phyloP scores from a whole-genome alignment of 306 rosid species.

The Pterocarpus macrocarpus region DNA sequence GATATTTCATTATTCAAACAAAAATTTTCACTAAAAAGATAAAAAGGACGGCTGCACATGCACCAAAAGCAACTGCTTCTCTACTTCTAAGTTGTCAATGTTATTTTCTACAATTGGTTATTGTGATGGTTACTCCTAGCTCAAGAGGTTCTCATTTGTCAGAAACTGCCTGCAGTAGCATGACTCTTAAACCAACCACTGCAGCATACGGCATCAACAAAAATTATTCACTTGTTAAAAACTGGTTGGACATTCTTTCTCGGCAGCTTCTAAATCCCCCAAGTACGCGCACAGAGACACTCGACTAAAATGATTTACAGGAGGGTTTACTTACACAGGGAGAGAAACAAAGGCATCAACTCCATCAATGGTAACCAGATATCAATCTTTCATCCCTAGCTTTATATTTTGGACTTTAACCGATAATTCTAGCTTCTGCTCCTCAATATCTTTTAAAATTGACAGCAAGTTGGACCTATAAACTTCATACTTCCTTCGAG shows the following conservation, averaged over 20 bases:
- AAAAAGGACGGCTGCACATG: neutral
- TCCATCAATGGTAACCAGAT: conserved; percentile 32
- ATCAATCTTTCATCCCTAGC: conserved; percentile 55
- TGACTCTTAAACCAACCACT: neutral
- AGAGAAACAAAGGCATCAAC: conserved; percentile 8
- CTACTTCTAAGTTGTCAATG: neutral
- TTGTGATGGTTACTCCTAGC: neutral
- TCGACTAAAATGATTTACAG: conserved; percentile 17
- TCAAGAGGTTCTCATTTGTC: neutral
- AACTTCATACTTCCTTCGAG: conserved; percentile 58
- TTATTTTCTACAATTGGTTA: neutral
- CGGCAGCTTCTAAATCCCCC: neutral
- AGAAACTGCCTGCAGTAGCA: neutral
- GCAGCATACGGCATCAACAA: neutral
- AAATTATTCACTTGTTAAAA: neutral
- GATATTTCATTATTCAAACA: neutral
- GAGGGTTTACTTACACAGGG: conserved; percentile 30
- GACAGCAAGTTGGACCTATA: conserved; percentile 61
- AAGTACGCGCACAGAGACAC: neutral
- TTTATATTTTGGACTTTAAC: conserved; percentile 61
- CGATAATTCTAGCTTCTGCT: conserved; percentile 59
- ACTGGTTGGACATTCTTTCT: conserved; percentile 21
- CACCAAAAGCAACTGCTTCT: neutral
- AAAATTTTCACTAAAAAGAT: neutral
- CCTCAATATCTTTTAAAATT: conserved; percentile 65